Base-by-base conservation (phyloP, 768 basidiomycete species). In the Tephrocybe sp. region DNA sequence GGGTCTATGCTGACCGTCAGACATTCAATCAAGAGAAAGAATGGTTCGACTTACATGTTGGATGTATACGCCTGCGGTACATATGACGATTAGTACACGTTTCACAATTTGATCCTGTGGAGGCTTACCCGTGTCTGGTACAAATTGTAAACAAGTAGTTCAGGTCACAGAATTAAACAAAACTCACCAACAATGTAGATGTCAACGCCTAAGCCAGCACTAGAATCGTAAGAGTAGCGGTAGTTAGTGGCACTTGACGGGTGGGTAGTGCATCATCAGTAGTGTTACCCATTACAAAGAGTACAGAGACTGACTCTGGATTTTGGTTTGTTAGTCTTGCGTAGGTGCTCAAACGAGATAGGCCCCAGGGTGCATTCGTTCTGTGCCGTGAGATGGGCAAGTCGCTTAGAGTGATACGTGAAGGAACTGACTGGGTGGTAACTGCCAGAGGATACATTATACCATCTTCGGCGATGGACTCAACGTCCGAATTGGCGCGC, bases 171-270 rank as follows among this genome's bases (percentile, higher is more conserved):
- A n/a, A n/a, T n/a, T n/a, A n/a, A n/a, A n/a, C n/a, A n/a, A n/a
- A 36, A 43, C 42, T 15, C 24, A 72, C 71, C 75, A 48, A 77
- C 60, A 49, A 75, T 56, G 52, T 73, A 75, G 54, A 77, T 66
- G 10, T 43, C n/a, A 30, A 43, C 42, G 3, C 26, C 26, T 5
- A 3, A 14, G 14, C 42, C 42, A 7, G 18, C 42, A 6, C 17
- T 20, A 3, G n/a, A 6, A 4, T 20, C n/a, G n/a, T 4, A 39
- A 3, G 6, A 6, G 20, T 39, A 39, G 8, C 10, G n/a, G 38
- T 18, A 21, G 38, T 18, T 39, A 12, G 20, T 5, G 17, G 17
- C 18, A 21, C 38, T 39, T n/a, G n/a, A n/a, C n/a, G 38, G 11
- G 34, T n/a, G 15, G 15, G 11, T 5, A 11, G 5, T 30, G 28